Conservation (phyloP, 495 filamentous ascomycete species). For the Lepraria neglecta region DNA sequence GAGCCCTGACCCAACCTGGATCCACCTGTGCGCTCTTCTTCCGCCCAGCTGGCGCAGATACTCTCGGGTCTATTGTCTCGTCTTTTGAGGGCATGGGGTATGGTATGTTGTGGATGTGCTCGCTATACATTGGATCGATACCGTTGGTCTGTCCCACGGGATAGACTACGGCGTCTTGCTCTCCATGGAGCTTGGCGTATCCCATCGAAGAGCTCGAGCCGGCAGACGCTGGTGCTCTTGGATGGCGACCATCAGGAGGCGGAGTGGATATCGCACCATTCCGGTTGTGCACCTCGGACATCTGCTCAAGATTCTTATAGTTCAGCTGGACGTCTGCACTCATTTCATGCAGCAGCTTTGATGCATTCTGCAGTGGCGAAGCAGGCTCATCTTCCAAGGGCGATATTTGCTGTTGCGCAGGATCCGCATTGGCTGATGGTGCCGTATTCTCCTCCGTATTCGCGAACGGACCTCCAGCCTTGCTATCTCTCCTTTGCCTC, state of each 20-base stretch:
- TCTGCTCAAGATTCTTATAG: slow-evolving; percentile 64
- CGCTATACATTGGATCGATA: slow-evolving; percentile 90
- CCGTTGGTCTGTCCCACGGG: slow-evolving; percentile 82
- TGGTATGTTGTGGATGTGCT: slow-evolving; percentile 89
- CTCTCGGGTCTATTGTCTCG: slow-evolving; percentile 44
- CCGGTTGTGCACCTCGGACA: slow-evolving; percentile 64
- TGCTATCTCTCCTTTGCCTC: slow-evolving; percentile 57
- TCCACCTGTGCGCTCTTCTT: slow-evolving; percentile 67
- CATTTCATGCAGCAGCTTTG: slow-evolving; percentile 76
- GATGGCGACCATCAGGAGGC: slow-evolving; percentile 39
- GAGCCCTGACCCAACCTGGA: slow-evolving; percentile 73
- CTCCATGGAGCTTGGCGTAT: slow-evolving; percentile 46
- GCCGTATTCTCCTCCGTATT: slow-evolving; percentile 24
- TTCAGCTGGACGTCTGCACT: slow-evolving; percentile 74
- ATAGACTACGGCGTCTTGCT: slow-evolving; percentile 80
- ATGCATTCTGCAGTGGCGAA: slow-evolving; percentile 80
- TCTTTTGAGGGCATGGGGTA: slow-evolving; percentile 65
- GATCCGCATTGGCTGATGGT: slow-evolving; percentile 27
- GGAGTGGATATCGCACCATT: slow-evolving; percentile 40
- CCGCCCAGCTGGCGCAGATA: slow-evolving; percentile 47
- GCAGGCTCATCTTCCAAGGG: slow-evolving; percentile 64
- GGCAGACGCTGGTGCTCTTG: slow-evolving; percentile 44
- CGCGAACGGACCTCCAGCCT: slow-evolving; percentile 46
- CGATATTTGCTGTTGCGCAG: slow-evolving; percentile 37
- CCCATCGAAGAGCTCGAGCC: slow-evolving; percentile 46